These are phyloP conservation scores for Ambrosiella xylebori DNA, from an alignment of 2,329 filamentous ascomycete species.

Conservation along the genomic window DNA sequence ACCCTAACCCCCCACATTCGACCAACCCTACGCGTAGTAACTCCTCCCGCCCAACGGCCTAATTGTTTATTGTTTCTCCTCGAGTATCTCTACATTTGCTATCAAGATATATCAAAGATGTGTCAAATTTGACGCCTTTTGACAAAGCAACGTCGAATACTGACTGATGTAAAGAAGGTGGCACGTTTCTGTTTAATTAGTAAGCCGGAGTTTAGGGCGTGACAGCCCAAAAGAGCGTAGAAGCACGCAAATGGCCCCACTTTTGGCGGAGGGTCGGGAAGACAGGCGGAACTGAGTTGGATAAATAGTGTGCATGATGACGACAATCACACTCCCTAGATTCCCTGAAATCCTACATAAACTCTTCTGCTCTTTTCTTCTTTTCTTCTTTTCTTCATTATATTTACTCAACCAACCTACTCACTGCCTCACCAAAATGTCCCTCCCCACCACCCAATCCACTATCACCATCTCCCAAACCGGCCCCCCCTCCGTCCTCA, in stretches of 20 bases:
- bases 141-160: too few relatives aligned
- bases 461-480: constrained; percentile 48
- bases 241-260: not conserved
- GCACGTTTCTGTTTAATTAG: not conserved
- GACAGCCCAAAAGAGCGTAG: not conserved
- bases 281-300: not conserved
- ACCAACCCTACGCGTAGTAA: too few relatives aligned
- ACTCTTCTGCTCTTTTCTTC: not conserved
- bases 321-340: not conserved
- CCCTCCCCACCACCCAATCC: constrained; percentile 45
- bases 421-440: constrained; percentile 40
- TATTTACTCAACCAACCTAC: not conserved
- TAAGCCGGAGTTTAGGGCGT: not conserved
- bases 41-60: too few relatives aligned
- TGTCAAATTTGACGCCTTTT: too few relatives aligned
- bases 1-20: too few relatives aligned
- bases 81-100: too few relatives aligned
- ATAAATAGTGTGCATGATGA: not conserved
- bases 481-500: constrained; percentile 52
- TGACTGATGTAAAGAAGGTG: too few relatives aligned
- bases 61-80: too few relatives aligned
- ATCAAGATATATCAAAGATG: too few relatives aligned
- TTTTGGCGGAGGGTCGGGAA: not conserved
- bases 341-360: not conserved
- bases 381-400: not conserved